Evolutionary conservation across 768 basidiomycete species (phyloP).

Genomic region (Baorangia bicolor): DNA sequence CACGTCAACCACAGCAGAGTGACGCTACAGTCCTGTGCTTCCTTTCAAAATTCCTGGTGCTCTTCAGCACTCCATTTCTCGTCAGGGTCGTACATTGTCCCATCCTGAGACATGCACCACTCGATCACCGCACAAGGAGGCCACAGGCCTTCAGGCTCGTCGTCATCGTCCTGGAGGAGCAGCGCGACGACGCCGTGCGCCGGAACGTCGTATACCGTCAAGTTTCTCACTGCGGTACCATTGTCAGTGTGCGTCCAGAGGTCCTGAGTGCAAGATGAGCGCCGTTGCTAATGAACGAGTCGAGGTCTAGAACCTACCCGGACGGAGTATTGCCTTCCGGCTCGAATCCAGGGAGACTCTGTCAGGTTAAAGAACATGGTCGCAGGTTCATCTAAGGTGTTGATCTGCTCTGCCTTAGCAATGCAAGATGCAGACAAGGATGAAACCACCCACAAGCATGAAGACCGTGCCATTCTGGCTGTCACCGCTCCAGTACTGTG

Average conservation of each 20-base stretch:
- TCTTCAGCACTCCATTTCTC: conserved; percentile 25
- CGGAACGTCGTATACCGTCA: conserved; percentile 54
- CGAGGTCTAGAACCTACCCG: conserved; percentile 41
- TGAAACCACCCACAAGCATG: conserved; percentile 52
- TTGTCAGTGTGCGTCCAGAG: conserved; percentile 73
- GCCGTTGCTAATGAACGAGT: neutral
- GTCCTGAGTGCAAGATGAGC: conserved; percentile 42
- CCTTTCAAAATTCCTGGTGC: conserved; percentile 1
- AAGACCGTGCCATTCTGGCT: conserved; percentile 63
- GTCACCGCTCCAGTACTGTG: conserved; percentile 71
- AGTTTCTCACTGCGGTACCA: conserved; percentile 60
- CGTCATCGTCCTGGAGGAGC: conserved; percentile 61
- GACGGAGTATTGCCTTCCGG: conserved; percentile 63
- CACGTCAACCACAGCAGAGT: neutral
- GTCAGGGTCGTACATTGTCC: conserved; percentile 40
- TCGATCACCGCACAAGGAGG: conserved; percentile 57
- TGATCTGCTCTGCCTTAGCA: conserved; percentile 43
- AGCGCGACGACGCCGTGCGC: conserved; percentile 70
- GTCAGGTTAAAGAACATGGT: conserved; percentile 62
- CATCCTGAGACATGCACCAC: conserved; percentile 62
- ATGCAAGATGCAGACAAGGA: neutral
- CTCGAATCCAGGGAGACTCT: conserved; percentile 70
- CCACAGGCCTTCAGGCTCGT: conserved; percentile 58
- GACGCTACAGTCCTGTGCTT: neutral
- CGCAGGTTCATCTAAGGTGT: conserved; percentile 54